Evolutionary conservation across 2,329 filamentous ascomycete genomes (phyloP), one percentile per base, ranked within the genome.

Genomic region (Drechmeria coniospora): DNA sequence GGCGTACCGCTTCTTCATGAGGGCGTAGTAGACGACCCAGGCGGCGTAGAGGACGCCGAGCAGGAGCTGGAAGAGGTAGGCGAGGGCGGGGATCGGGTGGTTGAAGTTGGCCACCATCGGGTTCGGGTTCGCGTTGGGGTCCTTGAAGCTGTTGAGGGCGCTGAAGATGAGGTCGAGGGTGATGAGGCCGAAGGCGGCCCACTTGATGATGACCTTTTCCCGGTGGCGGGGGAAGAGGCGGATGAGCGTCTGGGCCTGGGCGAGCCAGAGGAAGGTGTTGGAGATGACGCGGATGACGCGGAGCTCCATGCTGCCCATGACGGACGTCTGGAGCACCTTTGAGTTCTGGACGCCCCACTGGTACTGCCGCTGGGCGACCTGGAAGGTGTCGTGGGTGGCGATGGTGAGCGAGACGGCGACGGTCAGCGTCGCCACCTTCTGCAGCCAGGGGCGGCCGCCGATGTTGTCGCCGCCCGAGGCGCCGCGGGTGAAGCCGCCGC

Each of bases 141-240:
- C 71, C 28, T 62, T 49, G 45, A 95, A 95, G 44, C 80, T 90
- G 59, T 94, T 92, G 32, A 95, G 68, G 26, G 79, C 83, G 45
- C 79, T 86, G 51, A 98, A 98, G 8, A 86, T 73, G 23, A 87
- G 76, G 48, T 95, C 87, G 33, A 94, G 66, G 1, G 83, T 71
- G 44, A 98, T 94, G 32, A 98, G 68, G 3, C 79, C 84, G 47
- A 95, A 94, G 2, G 87, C 90, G 11, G 87, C 83, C 87, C 87
- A 98, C 57, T 95, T 95, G 57, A 98, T 98, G 39, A 95, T 81
- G 28, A 95, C 76, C 56, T 95, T 95, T 56, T 98, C 90, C 45
- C 92, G 81, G 46, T 95, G 87, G 19, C 90, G 81, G 6, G 90
- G 90, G 42, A 98, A 98, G 2, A 98, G 64, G 29, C 90, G 79